A percentile compares a stretch with the other conserved stretches of the same genome.
These are phyloP conservation scores for Pseudocercospora fuligena DNA, from an alignment of 2,329 filamentous ascomycete genomes.

Conservation along the genomic window DNA sequence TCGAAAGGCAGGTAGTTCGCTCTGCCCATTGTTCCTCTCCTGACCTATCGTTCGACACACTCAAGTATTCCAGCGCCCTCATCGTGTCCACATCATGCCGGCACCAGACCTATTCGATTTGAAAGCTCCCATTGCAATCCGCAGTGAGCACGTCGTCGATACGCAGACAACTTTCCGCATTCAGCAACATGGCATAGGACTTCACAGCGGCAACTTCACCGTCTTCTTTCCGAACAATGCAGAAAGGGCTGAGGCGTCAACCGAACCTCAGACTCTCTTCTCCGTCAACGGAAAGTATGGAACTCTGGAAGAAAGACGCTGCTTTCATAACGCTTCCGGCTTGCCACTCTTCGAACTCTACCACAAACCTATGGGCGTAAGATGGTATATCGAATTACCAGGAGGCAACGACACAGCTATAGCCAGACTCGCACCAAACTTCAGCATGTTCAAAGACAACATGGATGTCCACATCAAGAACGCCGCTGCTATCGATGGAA, in stretches of 20 bases:
- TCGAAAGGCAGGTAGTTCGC: background rate
- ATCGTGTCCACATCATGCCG: background rate
- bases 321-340: constrained; percentile 29
- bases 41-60: background rate
- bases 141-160: constrained; percentile 10
- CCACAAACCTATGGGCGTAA: constrained; percentile 27
- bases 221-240: constrained; percentile 3
- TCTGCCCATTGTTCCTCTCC: background rate
- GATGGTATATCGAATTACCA: constrained; percentile 31
- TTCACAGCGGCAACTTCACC: constrained; percentile 13
- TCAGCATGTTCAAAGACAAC: constrained; percentile 23
- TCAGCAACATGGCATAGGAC: constrained; percentile 14
- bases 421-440: constrained; percentile 24
- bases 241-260: background rate
- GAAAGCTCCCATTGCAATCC: constrained; percentile 18
- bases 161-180: constrained; percentile 12
- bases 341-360: constrained; percentile 32
- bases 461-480: background rate
- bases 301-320: constrained; percentile 22
- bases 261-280: background rate
- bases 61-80: background rate
- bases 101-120: background rate
- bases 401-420: constrained; percentile 15
- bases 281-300: constrained; percentile 17
- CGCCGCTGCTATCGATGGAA: background rate